Base-by-base conservation (phyloP, 257 asterid species). In the Plantago major region DNA sequence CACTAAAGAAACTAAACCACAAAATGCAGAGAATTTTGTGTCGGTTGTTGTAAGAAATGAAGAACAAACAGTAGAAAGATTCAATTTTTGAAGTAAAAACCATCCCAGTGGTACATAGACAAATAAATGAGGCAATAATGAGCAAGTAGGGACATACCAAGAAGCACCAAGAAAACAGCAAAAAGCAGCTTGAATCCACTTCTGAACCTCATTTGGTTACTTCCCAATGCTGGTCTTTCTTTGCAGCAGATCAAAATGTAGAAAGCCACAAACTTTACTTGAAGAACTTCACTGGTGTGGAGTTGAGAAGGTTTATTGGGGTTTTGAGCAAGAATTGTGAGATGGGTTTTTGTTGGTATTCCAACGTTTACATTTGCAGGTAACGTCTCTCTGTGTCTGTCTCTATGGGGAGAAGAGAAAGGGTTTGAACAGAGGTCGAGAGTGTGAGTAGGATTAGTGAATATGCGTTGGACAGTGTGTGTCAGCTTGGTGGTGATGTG, bases 121-220 rank as follows among this genome's bases (percentile, higher is more conserved):
- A 55, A 28, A 38, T 13, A 63, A 37, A 63, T 52, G 14, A 58
- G 38, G 46, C 40, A 33, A 33, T 33, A 33, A 33, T 33, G 40
- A 56, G 11, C 53, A 63, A 50, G 66, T 28, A 50, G 53, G 68
- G 30, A 67, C 65, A 46, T 74, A 83, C 90, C 87, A 62, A 83
- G 67, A 76, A 81, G 81, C 80, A 81, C 51, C 48, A 85, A 70
- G 66, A 84, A 44, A 63, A 74, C 47, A 77, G 64, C 76, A 70
- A 73, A 67, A 54, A 79, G 56, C 62, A 82, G 43, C 53, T 51
- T 37, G 55, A 74, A 69, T n/a, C 55, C 64, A 66, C 69, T 73
- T 60, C 1, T 56, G 9, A 10, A 13, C 15, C 79, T 84, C 91
- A 83, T 82, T 73, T 54, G 63, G n/a, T n/a, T n/a, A n/a, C 77